Percentiles rank a stretch among this genome's conserved stretches.
Conservation (phyloP, 768 basidiomycete species). For the Serendipita sp. region DNA sequence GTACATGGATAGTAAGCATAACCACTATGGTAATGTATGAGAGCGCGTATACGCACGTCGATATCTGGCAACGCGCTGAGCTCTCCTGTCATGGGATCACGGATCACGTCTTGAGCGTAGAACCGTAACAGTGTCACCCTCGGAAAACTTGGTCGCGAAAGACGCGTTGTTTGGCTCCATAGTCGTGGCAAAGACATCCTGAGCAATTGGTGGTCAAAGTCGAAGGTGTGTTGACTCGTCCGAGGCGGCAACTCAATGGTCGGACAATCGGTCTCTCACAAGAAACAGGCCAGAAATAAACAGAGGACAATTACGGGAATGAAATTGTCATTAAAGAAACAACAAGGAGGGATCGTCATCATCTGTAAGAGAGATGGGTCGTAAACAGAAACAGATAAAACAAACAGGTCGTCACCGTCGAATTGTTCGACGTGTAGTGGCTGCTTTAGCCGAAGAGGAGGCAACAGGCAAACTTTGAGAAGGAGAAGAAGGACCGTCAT, state of each 20-base stretch:
- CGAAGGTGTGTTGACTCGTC: background rate
- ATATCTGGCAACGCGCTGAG: constrained; percentile 33
- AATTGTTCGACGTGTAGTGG: background rate
- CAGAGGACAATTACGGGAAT: background rate
- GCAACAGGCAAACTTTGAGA: background rate
- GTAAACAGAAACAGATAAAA: background rate
- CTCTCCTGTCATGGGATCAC: constrained; percentile 38
- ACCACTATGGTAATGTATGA: background rate
- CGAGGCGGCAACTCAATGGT: background rate
- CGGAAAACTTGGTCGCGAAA: background rate
- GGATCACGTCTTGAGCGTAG: constrained; percentile 8
- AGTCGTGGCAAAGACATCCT: background rate
- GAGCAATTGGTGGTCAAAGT: background rate
- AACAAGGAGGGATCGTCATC: background rate
- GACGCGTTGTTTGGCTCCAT: background rate
- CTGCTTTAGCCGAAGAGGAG: background rate
- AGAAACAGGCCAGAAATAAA: background rate
- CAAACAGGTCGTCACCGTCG: constrained; percentile 5
- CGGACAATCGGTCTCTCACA: background rate
- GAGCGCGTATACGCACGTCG: constrained; percentile 26
- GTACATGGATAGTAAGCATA: background rate
- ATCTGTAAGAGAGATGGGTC: constrained; percentile 1
- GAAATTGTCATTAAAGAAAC: background rate
- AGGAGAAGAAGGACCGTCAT: background rate
- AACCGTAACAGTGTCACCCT: background rate